Base-by-base conservation (phyloP, 768 basidiomycete species). In the Trametes gibbosa region DNA sequence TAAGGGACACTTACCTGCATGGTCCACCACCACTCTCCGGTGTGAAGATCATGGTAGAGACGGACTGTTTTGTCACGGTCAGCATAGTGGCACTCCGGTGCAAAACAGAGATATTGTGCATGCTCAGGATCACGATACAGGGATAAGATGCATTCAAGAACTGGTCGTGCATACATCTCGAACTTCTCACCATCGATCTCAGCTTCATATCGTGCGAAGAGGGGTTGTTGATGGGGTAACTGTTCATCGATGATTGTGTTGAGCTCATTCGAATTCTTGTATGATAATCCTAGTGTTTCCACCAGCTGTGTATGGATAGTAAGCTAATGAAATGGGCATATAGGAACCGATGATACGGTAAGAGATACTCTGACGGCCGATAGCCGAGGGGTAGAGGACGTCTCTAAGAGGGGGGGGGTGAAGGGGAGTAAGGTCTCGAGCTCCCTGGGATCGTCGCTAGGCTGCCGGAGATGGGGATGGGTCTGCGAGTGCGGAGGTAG, bases 1-100 rank as follows among this genome's bases (percentile, higher is more conserved):
- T 35, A 7, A 7, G 6, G 34, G 6, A 14, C 34, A 37, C 72
- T 35, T 51, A 79, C 79, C 70, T 81, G 81, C 0, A 70, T 75
- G 5, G 47, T 43, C 79, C 79, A 81, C 81, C 80, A 81, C 81
- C 81, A 82, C 41, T 74, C 71, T n/a, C n/a, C n/a, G n/a, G n/a
- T n/a, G n/a, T n/a, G n/a, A n/a, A n/a, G n/a, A n/a, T n/a, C n/a
- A n/a, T 0, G 59, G 58, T 70, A 79, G 1, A 78, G 12, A 0
- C 72, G 62, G 1, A 61, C 41, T 1, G 41, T 69, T 10, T 66
- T 27, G 14, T 69, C 68, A 0, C 23, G 50, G 58, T 77, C 75
- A 0, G 58, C 27, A 57, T 72, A 80, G 49, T 78, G 77, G 1
- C 64, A 59, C 52, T 77, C 77, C 0, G 76, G 78, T 2, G 56